Evolutionary conservation across 2,329 filamentous ascomycete genomes (phyloP).

Genomic region (Penicillium sp.): DNA sequence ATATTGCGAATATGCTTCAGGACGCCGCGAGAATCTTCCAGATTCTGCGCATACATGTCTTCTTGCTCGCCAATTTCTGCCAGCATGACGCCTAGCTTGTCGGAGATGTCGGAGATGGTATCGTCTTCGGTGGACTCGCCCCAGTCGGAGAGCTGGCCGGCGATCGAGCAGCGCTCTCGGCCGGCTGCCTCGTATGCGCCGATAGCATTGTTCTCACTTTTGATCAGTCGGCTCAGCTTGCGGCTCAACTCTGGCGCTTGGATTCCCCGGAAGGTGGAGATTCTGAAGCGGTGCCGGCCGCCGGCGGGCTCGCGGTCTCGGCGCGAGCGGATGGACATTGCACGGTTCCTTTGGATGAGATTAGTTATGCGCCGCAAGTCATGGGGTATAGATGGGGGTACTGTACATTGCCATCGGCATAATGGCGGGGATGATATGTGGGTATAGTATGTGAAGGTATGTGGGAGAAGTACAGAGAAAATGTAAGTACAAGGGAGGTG

Average conservation of each 20-base stretch:
- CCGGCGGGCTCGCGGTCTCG: conserved; percentile 32
- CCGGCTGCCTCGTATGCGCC: conserved; percentile 81
- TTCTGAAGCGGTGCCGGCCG: conserved; percentile 72
- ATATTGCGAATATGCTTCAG: conserved; percentile 95
- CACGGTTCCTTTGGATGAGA: conserved; percentile 43
- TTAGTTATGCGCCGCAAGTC: conserved; percentile 7
- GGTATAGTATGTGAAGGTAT: neutral
- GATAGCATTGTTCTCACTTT: conserved; percentile 89
- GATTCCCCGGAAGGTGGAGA: conserved; percentile 82
- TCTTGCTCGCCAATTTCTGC: conserved; percentile 95
- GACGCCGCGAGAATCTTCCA: conserved; percentile 81
- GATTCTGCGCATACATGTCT: conserved; percentile 79
- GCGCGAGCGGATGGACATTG: conserved; percentile 45
- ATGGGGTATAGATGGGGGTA: neutral
- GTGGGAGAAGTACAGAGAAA: neutral
- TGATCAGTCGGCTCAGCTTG: conserved; percentile 89
- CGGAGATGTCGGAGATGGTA: conserved; percentile 82
- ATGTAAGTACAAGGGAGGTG: neutral
- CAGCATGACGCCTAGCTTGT: conserved; percentile 92
- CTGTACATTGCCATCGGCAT: conserved; percentile 5
- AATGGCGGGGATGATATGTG: neutral
- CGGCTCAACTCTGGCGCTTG: conserved; percentile 87
- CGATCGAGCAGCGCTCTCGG: conserved; percentile 81
- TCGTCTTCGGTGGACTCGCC: conserved; percentile 90
- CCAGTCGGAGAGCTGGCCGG: conserved; percentile 93